A percentile compares a stretch with the other conserved stretches of the same genome.
phyloP scores from a whole-genome alignment of 331 rosid species.

The Saraca asoca region DNA sequence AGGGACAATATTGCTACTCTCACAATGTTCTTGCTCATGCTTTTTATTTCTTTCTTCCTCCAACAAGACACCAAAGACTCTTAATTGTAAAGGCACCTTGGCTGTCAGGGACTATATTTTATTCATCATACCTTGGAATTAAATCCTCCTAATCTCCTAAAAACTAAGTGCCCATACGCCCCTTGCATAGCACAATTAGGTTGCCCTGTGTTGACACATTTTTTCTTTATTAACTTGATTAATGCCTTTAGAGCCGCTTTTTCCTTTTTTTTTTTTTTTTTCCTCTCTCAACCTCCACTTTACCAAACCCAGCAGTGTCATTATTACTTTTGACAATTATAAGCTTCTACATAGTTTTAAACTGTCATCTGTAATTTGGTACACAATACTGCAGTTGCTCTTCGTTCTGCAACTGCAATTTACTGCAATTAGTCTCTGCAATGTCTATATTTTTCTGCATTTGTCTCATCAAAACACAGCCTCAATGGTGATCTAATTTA shows the following conservation, averaged over 20 bases:
- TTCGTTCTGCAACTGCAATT: too few species aligned
- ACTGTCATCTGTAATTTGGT: conserved; percentile 4
- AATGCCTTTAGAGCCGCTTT: not conserved
- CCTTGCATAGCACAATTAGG: not conserved
- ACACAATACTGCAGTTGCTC: too few species aligned
- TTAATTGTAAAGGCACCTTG: not conserved
- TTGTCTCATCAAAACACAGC: too few species aligned
- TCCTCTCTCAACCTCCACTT: not conserved
- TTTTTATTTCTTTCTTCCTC: not conserved
- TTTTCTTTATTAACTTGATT: not conserved
- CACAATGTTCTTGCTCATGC: not conserved
- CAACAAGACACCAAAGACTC: not conserved
- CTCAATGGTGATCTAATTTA: too few species aligned
- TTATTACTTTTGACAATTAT: not conserved
- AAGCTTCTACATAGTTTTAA: not conserved
- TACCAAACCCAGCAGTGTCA: not conserved
- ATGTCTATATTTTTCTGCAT: too few species aligned
- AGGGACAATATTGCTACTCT: not conserved
- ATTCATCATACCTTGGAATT: not conserved
- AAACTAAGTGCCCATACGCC: not conserved
- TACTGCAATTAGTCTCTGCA: too few species aligned
- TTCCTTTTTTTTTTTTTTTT: not conserved
- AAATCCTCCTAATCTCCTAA: not conserved
- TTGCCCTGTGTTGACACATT: not conserved
- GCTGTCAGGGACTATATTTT: not conserved